These are phyloP conservation scores for Ophiostoma himal-ulmi DNA, from an alignment of 2,329 filamentous ascomycete species.

Conservation along the genomic window DNA sequence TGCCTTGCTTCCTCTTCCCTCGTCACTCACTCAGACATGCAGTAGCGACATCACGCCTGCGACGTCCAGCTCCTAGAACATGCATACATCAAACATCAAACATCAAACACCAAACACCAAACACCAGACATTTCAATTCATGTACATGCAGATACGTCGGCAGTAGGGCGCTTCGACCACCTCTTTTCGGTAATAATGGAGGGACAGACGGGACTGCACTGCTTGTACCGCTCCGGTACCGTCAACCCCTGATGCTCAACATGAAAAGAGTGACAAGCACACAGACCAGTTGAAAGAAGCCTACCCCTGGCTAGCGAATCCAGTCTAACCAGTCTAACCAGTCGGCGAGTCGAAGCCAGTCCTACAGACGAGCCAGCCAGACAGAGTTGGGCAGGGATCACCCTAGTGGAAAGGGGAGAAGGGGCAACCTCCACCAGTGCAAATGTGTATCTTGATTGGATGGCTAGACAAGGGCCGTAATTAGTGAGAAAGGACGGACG, in stretches of 20 bases:
- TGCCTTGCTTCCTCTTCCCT: neutral
- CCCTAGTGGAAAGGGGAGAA: conserved; percentile 9
- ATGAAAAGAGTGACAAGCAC: neutral
- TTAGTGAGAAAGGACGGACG: neutral
- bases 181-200: neutral
- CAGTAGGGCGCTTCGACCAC: conserved; percentile 12
- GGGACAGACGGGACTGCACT: too few species aligned
- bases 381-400: neutral
- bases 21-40: neutral
- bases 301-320: conserved; percentile 2
- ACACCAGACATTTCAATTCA: neutral
- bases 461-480: neutral
- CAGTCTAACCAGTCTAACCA: neutral
- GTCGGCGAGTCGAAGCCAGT: neutral
- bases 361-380: conserved; percentile 2
- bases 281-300: neutral
- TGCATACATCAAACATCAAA: neutral
- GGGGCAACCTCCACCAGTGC: neutral
- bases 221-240: neutral
- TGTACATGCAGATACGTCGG: conserved; percentile 3
- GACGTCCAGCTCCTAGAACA: neutral
- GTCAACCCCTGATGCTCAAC: neutral
- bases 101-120: neutral
- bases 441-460: neutral
- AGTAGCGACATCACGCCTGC: conserved; percentile 10